phyloP scores from a whole-genome alignment of 306 rosid species.

The Pachyrhizus erosus region DNA sequence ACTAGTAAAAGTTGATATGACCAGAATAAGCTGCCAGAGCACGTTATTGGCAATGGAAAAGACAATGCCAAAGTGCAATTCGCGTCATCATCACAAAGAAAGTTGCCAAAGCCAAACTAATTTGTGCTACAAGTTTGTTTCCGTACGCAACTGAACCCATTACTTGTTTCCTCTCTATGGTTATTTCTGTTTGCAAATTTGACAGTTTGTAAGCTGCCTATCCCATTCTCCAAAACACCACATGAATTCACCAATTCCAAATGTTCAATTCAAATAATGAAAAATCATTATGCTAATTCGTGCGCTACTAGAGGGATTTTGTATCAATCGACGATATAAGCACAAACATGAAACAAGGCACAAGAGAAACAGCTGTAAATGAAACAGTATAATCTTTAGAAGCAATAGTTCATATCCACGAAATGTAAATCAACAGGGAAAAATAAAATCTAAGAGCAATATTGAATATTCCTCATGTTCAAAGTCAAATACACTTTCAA shows the following conservation, averaged over 20 bases:
- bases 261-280: not conserved
- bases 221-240: not conserved
- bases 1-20: not conserved
- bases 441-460: constrained; percentile 24
- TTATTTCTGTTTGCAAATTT: not conserved
- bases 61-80: not conserved
- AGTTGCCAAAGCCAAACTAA: not conserved
- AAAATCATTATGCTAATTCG: not conserved
- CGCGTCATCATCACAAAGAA: not conserved
- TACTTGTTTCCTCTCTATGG: not conserved
- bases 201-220: too few species aligned
- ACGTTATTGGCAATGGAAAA: not conserved
- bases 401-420: constrained; percentile 25
- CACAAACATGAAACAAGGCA: not conserved
- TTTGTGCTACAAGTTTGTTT: not conserved
- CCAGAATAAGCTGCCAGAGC: not conserved
- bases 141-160: not conserved
- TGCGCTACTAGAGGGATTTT: not conserved
- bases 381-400: not conserved
- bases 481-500: constrained; percentile 23
- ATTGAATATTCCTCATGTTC: constrained; percentile 18
- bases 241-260: not conserved
- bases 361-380: not conserved
- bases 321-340: not conserved
- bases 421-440: constrained; percentile 13